Base-by-base conservation (phyloP, 1,139 yeast species). In the Candida glucosophila region DNA sequence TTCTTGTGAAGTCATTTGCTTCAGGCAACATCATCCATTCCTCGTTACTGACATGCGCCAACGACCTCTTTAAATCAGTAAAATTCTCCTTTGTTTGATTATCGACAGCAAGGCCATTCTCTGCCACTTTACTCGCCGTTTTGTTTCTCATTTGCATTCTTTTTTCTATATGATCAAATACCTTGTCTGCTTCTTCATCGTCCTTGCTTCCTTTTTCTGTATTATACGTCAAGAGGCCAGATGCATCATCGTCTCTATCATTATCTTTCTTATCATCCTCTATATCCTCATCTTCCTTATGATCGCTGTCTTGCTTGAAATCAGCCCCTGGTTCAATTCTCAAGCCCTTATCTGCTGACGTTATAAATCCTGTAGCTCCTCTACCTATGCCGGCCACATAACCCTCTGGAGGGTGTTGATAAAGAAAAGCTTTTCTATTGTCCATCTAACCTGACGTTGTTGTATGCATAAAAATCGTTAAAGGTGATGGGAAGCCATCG, bases 341-440 rank as follows among this genome's bases (percentile, higher is more conserved):
- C 2, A 66, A 62, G 1, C 79, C 81, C n/a, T 79, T 55, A 37
- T 80, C 93, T 2, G 90, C 81, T 32, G 85, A 69, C 0, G 95
- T 82, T 1, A 90, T 75, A 49, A 88, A 88, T 2, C 97, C 97
- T 0, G 83, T 73, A 2, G 97, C 98, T 11, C 98, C 98, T 45
- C 98, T 64, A 0, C 97, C 98, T 6, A 86, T 56, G 17, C 98
- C 98, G 2, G 97, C 81, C 20, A 86, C 71, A 47, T 90, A 90
- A 5, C 94, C 94, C 3, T 79, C 73, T 0, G 98, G 98, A 0
- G 97, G 79, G 35, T 78, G 76, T 56, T 81, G 86, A 43, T 80
- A 88, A 29, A 90, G 62, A 51, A 90, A 90, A n/a, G 73, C 62
- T 36, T 56, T 56, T 26, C 72, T 44, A 15, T 12, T 20, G 15